Percentiles rank a stretch among this genome's conserved stretches.
These are phyloP conservation scores for Vigna hirtella DNA, from an alignment of 306 rosid genomes.

Conservation along the genomic window DNA sequence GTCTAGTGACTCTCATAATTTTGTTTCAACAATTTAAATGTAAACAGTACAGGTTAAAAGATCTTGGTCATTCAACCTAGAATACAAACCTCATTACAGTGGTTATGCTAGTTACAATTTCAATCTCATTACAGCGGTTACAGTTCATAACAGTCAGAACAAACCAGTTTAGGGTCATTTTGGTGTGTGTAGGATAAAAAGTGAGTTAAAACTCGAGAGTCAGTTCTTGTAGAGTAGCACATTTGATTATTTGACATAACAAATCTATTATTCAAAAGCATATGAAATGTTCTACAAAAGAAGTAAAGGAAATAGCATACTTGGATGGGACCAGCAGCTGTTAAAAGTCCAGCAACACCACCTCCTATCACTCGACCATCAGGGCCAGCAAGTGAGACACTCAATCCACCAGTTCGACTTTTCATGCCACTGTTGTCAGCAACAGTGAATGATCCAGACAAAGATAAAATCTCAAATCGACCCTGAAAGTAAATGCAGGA, in stretches of 20 bases:
- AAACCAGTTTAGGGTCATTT: background rate
- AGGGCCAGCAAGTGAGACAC: conserved; percentile 83
- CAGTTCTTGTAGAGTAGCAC: background rate
- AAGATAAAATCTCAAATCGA: conserved; percentile 77
- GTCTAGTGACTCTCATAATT: background rate
- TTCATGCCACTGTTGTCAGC: conserved; percentile 50
- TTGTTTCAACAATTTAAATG: background rate
- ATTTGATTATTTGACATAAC: background rate
- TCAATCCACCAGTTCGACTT: conserved; percentile 70
- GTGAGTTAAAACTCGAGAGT: background rate
- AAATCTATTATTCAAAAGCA: background rate
- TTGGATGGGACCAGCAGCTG: conserved; percentile 84
- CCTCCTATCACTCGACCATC: conserved; percentile 89
- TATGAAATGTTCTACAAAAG: conserved; percentile 9
- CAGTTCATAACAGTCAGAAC: background rate
- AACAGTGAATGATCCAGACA: conserved; percentile 74
- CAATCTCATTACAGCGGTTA: conserved; percentile 17
- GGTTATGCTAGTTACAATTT: conserved; percentile 5
- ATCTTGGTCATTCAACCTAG: conserved; percentile 14
- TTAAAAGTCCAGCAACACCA: conserved; percentile 75
- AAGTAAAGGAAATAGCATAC: conserved; percentile 46
- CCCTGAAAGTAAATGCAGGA: conserved; percentile 62
- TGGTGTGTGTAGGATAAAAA: background rate
- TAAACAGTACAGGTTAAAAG: background rate
- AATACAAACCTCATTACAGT: background rate